Base-by-base conservation (phyloP, 352 stramenopile genomes). In the Phytophthora meadii region DNA sequence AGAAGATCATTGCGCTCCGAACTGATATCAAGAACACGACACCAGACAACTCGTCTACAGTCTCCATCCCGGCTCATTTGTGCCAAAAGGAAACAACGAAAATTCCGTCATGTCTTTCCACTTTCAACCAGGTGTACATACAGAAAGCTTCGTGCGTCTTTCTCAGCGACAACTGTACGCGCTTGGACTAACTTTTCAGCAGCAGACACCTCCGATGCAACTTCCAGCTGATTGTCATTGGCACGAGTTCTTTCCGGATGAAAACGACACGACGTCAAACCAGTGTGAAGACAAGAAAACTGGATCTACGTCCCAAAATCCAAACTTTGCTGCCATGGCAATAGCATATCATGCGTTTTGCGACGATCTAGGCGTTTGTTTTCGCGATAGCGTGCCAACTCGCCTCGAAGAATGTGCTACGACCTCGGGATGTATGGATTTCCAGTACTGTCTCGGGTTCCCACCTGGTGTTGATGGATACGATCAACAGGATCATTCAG, bases 261-360 rank as follows among this genome's bases (percentile, higher is more conserved):
- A 66, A 15, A 28, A 55, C 1, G 41, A 44, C 15, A 9, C 11
- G n/a, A 28, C 10, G 28, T 14, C 17, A n/a, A 77, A 64, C 9
- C 64, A 74, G 22, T 47, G 45, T 3, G 25, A 51, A 22, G 30
- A 70, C 39, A 52, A 27, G 22, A n/a, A 15, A 52, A 36, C 14
- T 5, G 19, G 4, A 3, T 19, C 44, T 40, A 17, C 5, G 5
- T 46, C 25, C 22, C 22, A 54, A 39, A 68, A 17, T 10, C 46
- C 25, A 42, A 19, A 63, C 30, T 78, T 81, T 50, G 61, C 65
- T 34, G 72, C 72, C 7, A 77, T 90, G 54, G 55, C 70, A 4
- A 78, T 60, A 5, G 84, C 84, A 0, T 92, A 89, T 25, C 70
- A 69, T 15, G 80, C 75, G 11, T 89, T 89, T 65, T 90, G 84